Evolutionary conservation across 2,329 filamentous ascomycete genomes (phyloP).

Genomic region (Phoma sp.): DNA sequence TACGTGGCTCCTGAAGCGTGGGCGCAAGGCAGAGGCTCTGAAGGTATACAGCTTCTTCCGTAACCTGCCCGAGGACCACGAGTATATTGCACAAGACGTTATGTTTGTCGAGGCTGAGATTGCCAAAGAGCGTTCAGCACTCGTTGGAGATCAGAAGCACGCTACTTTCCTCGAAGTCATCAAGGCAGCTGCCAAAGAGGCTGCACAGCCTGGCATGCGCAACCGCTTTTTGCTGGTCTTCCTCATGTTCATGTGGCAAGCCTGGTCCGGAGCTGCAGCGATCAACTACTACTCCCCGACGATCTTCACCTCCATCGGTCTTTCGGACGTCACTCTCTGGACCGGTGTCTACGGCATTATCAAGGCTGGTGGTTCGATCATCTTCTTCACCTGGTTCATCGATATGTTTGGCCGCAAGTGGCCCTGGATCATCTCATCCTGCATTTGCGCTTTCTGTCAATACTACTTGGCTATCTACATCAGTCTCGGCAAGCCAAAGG

Average conservation of each 20-base stretch:
- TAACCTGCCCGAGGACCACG: conserved; percentile 62
- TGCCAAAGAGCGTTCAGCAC: conserved; percentile 42
- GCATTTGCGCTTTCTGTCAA: conserved; percentile 59
- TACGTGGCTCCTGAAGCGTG: conserved; percentile 54
- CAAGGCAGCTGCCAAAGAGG: conserved; percentile 42
- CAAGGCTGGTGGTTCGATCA: conserved; percentile 71
- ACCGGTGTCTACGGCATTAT: conserved; percentile 78
- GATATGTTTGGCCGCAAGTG: conserved; percentile 65
- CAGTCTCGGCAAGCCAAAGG: conserved; percentile 48
- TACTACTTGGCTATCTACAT: conserved; percentile 70
- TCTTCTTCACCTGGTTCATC: conserved; percentile 75
- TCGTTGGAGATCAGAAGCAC: conserved; percentile 34
- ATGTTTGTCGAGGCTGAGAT: conserved; percentile 73
- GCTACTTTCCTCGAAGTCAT: conserved; percentile 39
- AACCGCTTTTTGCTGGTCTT: conserved; percentile 77
- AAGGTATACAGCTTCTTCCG: conserved; percentile 68
- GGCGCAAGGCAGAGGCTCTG: conserved; percentile 50
- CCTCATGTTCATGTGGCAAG: conserved; percentile 78
- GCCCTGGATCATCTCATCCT: conserved; percentile 46
- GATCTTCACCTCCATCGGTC: conserved; percentile 71
- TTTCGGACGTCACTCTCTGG: conserved; percentile 51
- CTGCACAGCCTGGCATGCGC: conserved; percentile 39
- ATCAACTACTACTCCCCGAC: conserved; percentile 78
- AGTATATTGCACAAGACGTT: conserved; percentile 80
- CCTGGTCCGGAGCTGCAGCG: conserved; percentile 48